These are phyloP conservation scores for Oenanthe sinensis DNA, from an alignment of 129 eudicot genomes.

Conservation along the genomic window DNA sequence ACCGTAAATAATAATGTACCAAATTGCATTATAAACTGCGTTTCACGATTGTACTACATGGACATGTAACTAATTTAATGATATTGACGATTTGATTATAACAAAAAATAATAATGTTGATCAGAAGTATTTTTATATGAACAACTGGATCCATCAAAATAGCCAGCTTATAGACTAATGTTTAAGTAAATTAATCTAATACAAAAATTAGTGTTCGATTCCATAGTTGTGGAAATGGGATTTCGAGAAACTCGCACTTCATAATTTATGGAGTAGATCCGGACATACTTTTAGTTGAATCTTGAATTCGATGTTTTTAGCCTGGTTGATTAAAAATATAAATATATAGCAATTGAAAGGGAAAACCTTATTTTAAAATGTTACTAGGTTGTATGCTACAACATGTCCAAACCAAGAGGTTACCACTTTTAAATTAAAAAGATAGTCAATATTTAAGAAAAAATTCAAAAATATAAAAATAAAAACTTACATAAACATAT, in stretches of 20 bases:
- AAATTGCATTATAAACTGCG: too few species aligned
- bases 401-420: background rate
- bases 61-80: too few species aligned
- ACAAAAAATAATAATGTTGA: too few species aligned
- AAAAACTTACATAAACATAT: background rate
- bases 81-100: too few species aligned
- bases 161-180: too few species aligned
- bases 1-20: too few species aligned
- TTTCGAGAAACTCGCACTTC: background rate
- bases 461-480: background rate
- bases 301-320: background rate
- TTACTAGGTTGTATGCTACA: background rate
- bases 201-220: background rate
- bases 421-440: background rate
- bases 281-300: too few species aligned
- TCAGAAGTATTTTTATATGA: too few species aligned
- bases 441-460: background rate
- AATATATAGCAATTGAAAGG: background rate
- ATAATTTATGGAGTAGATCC: too few species aligned
- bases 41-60: too few species aligned
- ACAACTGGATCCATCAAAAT: too few species aligned
- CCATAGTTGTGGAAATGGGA: background rate
- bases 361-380: background rate
- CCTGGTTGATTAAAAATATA: background rate
- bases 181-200: too few species aligned